phyloP scores from a whole-genome alignment of 495 filamentous ascomycete species.

The Lindgomyces ingoldianus region DNA sequence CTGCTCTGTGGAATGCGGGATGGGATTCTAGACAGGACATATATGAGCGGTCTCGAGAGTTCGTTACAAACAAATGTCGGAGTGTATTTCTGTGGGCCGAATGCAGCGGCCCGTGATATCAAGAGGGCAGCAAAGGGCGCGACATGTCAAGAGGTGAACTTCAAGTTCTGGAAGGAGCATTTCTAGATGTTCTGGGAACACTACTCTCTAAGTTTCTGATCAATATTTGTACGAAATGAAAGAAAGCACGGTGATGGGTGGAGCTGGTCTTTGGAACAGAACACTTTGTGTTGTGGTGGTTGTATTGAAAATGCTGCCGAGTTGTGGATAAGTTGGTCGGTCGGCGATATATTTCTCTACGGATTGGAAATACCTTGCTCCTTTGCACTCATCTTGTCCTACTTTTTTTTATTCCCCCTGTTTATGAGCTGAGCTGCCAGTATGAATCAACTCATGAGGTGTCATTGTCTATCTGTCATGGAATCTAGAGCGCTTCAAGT shows the following conservation, averaged over 20 bases:
- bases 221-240: neutral
- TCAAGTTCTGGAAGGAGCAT: slow-evolving; percentile 99
- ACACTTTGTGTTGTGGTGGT: neutral
- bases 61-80: slow-evolving; percentile 78
- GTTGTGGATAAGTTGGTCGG: too few relatives aligned
- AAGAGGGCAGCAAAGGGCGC: slow-evolving; percentile 72
- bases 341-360: too few relatives aligned
- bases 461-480: too few relatives aligned
- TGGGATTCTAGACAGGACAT: slow-evolving; percentile 80
- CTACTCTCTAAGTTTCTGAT: neutral
- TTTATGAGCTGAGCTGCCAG: too few relatives aligned
- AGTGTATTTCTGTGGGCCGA: slow-evolving; percentile 96
- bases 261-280: neutral
- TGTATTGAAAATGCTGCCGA: neutral
- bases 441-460: too few relatives aligned
- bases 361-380: too few relatives aligned
- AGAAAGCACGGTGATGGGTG: too few relatives aligned
- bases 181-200: slow-evolving; percentile 41
- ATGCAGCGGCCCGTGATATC: slow-evolving; percentile 79
- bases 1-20: slow-evolving; percentile 84
- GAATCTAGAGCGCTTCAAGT: too few relatives aligned
- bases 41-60: slow-evolving; percentile 77
- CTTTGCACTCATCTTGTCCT: too few relatives aligned
- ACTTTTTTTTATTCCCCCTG: too few relatives aligned
- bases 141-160: slow-evolving; percentile 75